Conservation (phyloP, 2,329 filamentous ascomycete species). For the Paraphaeosphaeria sporulosa region DNA sequence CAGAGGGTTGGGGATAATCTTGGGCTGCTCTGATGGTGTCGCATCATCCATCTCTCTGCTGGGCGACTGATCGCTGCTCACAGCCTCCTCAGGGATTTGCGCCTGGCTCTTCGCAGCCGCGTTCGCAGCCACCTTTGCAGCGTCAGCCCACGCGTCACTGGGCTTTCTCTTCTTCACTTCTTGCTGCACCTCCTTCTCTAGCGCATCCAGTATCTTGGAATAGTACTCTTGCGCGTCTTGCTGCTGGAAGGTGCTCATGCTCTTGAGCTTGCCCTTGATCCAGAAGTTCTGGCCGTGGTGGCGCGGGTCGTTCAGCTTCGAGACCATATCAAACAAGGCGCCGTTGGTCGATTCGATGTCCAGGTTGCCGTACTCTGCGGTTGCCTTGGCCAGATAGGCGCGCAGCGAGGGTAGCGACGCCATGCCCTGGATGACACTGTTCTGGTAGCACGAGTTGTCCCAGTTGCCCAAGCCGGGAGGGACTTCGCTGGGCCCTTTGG, state of each 20-base stretch:
- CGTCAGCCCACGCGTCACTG: constrained; percentile 40
- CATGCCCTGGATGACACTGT: constrained; percentile 85
- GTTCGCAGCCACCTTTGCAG: constrained; percentile 35
- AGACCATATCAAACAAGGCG: constrained; percentile 71
- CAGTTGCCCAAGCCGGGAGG: constrained; percentile 81
- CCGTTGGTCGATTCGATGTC: constrained; percentile 56
- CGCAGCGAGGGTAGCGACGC: constrained; percentile 76
- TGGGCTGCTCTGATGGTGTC: constrained; percentile 14
- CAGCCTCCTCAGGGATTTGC: constrained; percentile 20
- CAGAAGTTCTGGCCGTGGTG: constrained; percentile 81
- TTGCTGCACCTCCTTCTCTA: constrained; percentile 76
- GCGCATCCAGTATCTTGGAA: constrained; percentile 83
- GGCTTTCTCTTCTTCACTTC: constrained; percentile 52
- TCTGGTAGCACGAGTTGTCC: constrained; percentile 98
- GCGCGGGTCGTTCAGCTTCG: constrained; percentile 71
- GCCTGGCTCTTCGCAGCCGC: constrained; percentile 33
- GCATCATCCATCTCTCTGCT: constrained; percentile 16
- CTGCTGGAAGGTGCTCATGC: constrained; percentile 93
- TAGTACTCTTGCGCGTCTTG: constrained; percentile 99
- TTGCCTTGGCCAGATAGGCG: constrained; percentile 63
- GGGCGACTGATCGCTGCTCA: constrained; percentile 13
- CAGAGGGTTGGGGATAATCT: constrained; percentile 72
- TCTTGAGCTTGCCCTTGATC: constrained; percentile 83
- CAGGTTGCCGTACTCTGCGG: constrained; percentile 44
- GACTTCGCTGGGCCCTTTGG: constrained; percentile 38